phyloP scores from a whole-genome alignment of 1,139 yeast species.

The Nakaseomyces uthaithaninus region DNA sequence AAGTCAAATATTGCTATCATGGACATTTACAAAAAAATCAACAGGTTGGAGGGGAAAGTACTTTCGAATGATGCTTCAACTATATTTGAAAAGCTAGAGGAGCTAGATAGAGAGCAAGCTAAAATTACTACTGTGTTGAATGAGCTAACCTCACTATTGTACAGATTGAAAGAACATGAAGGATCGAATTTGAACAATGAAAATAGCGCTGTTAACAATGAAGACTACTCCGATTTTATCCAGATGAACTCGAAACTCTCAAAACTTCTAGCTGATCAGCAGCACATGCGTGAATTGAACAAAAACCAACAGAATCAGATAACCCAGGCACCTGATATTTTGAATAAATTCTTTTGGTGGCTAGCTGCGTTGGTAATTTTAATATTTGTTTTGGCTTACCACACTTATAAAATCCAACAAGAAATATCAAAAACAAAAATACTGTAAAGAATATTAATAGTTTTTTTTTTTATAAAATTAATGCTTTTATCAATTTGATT shows the following conservation, averaged over 20 bases:
- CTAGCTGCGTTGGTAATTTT: conserved; percentile 32
- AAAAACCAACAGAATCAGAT: conserved; percentile 18
- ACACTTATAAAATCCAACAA: conserved; percentile 36
- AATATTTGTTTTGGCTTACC: conserved; percentile 33
- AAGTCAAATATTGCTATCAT: conserved; percentile 23
- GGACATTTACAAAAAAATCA: conserved; percentile 27
- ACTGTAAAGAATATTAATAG: conserved; percentile 17
- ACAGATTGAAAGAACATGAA: conserved; percentile 10
- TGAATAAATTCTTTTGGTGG: conserved; percentile 32
- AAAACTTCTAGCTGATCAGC: conserved; percentile 30
- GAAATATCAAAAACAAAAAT: conserved; percentile 35
- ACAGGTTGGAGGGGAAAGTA: conserved; percentile 31
- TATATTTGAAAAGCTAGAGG: conserved; percentile 18
- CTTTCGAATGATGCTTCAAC: conserved; percentile 29
- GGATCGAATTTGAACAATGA: conserved; percentile 5
- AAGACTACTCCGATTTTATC: conserved; percentile 29
- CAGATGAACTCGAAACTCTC: conserved; percentile 28
- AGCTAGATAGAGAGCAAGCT: conserved; percentile 21
- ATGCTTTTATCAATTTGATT: not conserved
- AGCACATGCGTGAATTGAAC: conserved; percentile 29
- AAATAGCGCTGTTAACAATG: conserved; percentile 14
- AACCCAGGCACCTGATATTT: conserved; percentile 31
- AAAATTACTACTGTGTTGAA: conserved; percentile 14
- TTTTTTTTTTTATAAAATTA: not conserved
- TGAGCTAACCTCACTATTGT: conserved; percentile 9